Evolutionary conservation across 768 basidiomycete genomes (phyloP), one percentile per base, ranked within the genome.

Genomic region (Suillus placidus): DNA sequence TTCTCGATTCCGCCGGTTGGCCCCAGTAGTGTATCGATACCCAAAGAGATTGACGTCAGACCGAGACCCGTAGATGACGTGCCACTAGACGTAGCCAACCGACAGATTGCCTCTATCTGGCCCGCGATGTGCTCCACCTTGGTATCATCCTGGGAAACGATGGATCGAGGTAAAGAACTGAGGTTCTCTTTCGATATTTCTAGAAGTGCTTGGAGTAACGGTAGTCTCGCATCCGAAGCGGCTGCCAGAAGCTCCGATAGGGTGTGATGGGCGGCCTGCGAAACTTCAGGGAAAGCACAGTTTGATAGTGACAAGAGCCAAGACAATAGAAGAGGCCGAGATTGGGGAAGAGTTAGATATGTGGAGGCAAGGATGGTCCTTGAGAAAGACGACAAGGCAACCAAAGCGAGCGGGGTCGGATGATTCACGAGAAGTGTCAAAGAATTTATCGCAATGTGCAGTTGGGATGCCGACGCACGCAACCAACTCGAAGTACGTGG

Each of bases 1-100:
- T 89, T 89, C 71, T 97, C 94, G 20, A 97, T 87, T 0, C 92
- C 90, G 7, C 94, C 94, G 0, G 80, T 84, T 1, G 94, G 90
- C 4, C 95, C 95, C 1, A 97, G 82, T 6, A 95, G 81, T 63
- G 84, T 85, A 9, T 83, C 85, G 3, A 93, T 79, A 43, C 80
- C 81, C 18, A 80, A 74, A 16, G 85, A 81, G 40, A 92, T 81
- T n/a, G 83, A 70, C 2, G 79, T 71, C 35, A 84, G 70, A 16
- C 79, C 72, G 40, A 62, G 51, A n/a, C 47, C 35, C 63, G 68
- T 70, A 2, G 70, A 63, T 32, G 60, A 12, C 8, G 67, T 45
- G n/a, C 66, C 54, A 14, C 70, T 56, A 61, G 73, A 71, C 4
- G 60, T 51, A 38, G 73, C 62, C 9, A 92, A 78, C 54, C 80